A percentile compares a stretch with the other conserved stretches of the same genome.
phyloP scores from a whole-genome alignment of 2,329 filamentous ascomycete species.

The Stachybotrys echinatus region DNA sequence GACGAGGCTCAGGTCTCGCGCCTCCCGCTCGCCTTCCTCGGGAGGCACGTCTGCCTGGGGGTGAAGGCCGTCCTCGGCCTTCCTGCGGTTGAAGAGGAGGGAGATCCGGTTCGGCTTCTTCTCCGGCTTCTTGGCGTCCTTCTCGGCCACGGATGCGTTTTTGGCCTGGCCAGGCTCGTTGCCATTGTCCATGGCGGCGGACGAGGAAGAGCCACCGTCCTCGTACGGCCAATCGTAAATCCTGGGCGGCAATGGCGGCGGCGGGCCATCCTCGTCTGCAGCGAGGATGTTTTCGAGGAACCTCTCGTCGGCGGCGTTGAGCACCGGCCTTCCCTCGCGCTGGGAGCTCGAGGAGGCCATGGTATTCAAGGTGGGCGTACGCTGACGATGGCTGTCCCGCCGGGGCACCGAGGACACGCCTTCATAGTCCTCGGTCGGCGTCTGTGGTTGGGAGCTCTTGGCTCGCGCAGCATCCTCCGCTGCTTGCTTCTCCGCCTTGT shows the following conservation, averaged over 20 bases:
- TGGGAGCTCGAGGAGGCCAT: background rate
- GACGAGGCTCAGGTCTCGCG: conserved; percentile 70
- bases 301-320: conserved; percentile 51
- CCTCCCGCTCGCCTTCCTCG: conserved; percentile 42
- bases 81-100: conserved; percentile 31
- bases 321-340: conserved; percentile 32
- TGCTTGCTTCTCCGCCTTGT: conserved; percentile 43
- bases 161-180: conserved; percentile 14
- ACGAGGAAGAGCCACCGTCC: conserved; percentile 19
- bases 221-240: conserved; percentile 36
- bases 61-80: conserved; percentile 29
- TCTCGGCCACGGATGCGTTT: conserved; percentile 16
- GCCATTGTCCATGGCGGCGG: conserved; percentile 12
- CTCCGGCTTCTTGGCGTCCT: conserved; percentile 13
- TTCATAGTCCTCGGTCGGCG: background rate
- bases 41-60: conserved; percentile 29
- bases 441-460: conserved; percentile 6
- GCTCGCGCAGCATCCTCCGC: conserved; percentile 14
- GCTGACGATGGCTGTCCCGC: background rate
- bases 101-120: conserved; percentile 30
- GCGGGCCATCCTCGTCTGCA: conserved; percentile 30
- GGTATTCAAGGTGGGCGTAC: background rate
- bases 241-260: conserved; percentile 51
- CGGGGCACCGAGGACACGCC: background rate
- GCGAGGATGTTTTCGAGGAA: conserved; percentile 53